Evolutionary conservation across 768 basidiomycete genomes (phyloP).

Genomic region (Tricholoma flavovirens): DNA sequence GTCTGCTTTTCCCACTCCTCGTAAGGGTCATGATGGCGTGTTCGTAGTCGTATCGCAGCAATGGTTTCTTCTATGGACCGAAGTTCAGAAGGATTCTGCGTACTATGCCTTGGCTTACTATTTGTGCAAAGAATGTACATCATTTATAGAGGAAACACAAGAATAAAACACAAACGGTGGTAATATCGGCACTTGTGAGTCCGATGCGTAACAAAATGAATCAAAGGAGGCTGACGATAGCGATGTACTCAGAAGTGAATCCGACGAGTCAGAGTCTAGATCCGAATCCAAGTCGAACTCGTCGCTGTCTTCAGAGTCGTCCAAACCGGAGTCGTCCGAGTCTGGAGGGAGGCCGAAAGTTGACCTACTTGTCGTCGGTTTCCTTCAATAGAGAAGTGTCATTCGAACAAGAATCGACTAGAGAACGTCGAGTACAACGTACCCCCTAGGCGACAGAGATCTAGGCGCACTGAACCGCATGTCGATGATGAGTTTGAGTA

Average conservation of each 20-base stretch:
- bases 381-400: conserved; percentile 7
- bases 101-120: conserved; percentile 22
- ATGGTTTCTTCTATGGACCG: conserved; percentile 44
- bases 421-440: neutral
- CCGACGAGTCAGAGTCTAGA: conserved; percentile 31
- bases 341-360: conserved; percentile 53
- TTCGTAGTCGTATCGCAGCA: conserved; percentile 45
- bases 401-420: neutral
- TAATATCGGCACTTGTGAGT: conserved; percentile 31
- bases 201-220: conserved; percentile 38
- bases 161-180: conserved; percentile 25
- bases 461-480: conserved; percentile 10
- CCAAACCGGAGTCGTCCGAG: conserved; percentile 28
- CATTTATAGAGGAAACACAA: neutral
- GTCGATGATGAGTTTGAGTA: neutral
- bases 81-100: conserved; percentile 33
- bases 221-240: conserved; percentile 22
- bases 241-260: conserved; percentile 19
- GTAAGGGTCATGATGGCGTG: conserved; percentile 49
- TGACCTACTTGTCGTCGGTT: conserved; percentile 36
- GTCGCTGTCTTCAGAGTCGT: conserved; percentile 15
- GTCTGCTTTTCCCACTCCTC: conserved; percentile 53
- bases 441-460: conserved; percentile 4
- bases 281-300: conserved; percentile 28
- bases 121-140: neutral